A percentile compares a stretch with the other conserved stretches of the same genome.
Conservation (phyloP, 352 stramenopile genomes). For the Globisporangium emineosum region DNA sequence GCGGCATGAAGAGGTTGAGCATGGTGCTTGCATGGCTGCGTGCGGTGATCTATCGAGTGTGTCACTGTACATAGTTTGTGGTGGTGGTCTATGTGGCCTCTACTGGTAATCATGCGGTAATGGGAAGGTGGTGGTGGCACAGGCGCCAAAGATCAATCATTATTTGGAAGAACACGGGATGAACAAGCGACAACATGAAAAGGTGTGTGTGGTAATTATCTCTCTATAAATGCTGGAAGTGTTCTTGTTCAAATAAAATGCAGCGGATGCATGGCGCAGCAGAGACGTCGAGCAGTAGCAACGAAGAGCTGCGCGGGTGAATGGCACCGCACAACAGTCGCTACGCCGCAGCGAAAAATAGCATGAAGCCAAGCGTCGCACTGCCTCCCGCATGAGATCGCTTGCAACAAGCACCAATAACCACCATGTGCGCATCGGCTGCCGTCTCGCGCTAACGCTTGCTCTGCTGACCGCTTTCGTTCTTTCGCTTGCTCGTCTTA, state of each 20-base stretch:
- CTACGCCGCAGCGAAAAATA: too few relatives aligned
- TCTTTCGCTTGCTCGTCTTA: slow-evolving; percentile 25
- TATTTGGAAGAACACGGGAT: background rate
- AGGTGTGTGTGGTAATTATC: background rate
- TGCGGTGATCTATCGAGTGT: background rate
- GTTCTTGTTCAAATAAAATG: slow-evolving; percentile 5
- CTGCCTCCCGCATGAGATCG: too few relatives aligned
- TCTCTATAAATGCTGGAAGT: slow-evolving; percentile 5
- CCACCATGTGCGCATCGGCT: background rate
- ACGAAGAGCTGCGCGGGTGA: too few relatives aligned
- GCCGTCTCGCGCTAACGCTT: background rate
- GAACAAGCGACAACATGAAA: background rate
- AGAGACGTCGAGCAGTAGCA: background rate
- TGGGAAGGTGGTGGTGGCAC: background rate
- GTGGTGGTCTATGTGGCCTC: too few relatives aligned
- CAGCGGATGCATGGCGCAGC: background rate
- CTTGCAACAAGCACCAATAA: background rate
- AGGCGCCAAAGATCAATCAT: background rate
- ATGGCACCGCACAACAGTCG: background rate
- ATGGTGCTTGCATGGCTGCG: too few relatives aligned
- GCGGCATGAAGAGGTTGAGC: background rate
- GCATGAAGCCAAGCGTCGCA: background rate
- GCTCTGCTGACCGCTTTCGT: background rate
- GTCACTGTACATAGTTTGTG: too few relatives aligned
- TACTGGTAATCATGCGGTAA: background rate